Conservation (phyloP, 2,329 filamentous ascomycete species). For the Colletotrichum liriopes region DNA sequence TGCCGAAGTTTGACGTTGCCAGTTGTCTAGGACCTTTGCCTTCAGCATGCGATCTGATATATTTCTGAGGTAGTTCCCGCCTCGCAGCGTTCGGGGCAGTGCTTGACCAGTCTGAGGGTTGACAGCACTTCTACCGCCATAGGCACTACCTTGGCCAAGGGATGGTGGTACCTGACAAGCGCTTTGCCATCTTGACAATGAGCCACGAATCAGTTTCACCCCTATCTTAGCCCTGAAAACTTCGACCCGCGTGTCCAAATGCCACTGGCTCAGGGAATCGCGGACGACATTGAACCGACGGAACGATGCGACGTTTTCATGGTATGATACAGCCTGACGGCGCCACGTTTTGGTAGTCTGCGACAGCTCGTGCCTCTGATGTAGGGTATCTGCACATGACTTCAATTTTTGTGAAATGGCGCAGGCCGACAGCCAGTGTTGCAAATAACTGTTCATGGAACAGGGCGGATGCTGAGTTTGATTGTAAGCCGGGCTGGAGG, state of each 20-base stretch:
- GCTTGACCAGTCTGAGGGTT: neutral
- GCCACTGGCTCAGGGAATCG: constrained; percentile 24
- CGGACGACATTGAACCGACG: constrained; percentile 10
- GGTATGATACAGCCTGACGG: neutral
- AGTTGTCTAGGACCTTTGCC: constrained; percentile 30
- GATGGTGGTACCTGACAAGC: constrained; percentile 20
- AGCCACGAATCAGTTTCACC: constrained; percentile 19
- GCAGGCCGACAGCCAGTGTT: constrained; percentile 15
- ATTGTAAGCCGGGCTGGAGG: neutral
- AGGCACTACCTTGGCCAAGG: neutral
- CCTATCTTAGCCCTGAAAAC: constrained; percentile 24
- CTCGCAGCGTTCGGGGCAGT: neutral
- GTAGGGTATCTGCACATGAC: neutral
- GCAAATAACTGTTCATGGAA: constrained; percentile 1
- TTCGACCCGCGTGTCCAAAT: constrained; percentile 26
- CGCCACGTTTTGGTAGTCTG: constrained; percentile 16
- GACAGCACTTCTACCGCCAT: neutral
- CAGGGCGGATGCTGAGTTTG: neutral
- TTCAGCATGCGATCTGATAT: constrained; percentile 30
- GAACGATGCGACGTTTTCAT: constrained; percentile 1
- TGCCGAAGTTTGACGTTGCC: constrained; percentile 20
- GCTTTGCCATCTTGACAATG: constrained; percentile 25
- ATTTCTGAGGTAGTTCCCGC: neutral
- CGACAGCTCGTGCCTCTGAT: neutral
- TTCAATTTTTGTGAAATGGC: neutral